These are phyloP conservation scores for Phytophthora syringae DNA, from an alignment of 352 stramenopile species.

Conservation along the genomic window DNA sequence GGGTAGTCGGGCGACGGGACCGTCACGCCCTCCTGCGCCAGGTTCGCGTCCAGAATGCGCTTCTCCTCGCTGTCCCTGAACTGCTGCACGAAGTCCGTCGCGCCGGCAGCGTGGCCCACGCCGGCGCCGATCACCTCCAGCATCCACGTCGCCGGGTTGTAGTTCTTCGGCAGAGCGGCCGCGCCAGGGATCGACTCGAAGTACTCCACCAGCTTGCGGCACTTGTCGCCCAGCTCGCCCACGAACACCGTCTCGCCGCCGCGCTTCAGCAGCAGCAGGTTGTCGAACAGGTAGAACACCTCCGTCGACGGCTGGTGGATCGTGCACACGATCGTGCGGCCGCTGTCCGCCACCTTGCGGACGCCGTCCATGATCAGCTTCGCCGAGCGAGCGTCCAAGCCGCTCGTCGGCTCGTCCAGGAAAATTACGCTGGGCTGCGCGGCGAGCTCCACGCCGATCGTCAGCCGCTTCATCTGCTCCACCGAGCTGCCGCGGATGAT, in stretches of 20 bases:
- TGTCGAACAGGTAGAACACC: slow-evolving; percentile 88
- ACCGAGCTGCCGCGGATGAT: slow-evolving; percentile 41
- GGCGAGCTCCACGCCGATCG: slow-evolving; percentile 64
- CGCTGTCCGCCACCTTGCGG: slow-evolving; percentile 73
- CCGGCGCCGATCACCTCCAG: slow-evolving; percentile 25
- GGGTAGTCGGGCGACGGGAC: slow-evolving; percentile 36
- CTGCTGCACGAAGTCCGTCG: slow-evolving; percentile 19
- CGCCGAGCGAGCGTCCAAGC: no score
- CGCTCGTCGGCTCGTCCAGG: slow-evolving; percentile 72
- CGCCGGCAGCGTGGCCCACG: not conserved
- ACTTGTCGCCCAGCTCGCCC: slow-evolving; percentile 9
- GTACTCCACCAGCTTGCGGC: slow-evolving; percentile 4
- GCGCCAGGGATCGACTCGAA: slow-evolving; percentile 11
- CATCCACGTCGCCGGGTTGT: slow-evolving; percentile 39
- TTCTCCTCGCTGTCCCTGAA: slow-evolving; percentile 32
- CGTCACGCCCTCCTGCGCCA: slow-evolving; percentile 45
- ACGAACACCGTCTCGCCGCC: slow-evolving; percentile 10
- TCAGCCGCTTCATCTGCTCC: slow-evolving; percentile 54
- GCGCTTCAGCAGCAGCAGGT: no score
- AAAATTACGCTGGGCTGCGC: slow-evolving; percentile 80
- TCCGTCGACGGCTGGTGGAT: slow-evolving; percentile 91
- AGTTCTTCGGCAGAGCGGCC: slow-evolving; percentile 21
- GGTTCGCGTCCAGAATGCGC: slow-evolving; percentile 22
- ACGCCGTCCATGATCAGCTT: no score
- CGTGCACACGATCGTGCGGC: slow-evolving; percentile 83